Evolutionary conservation across 208 protist genomes (phyloP).

Genomic region (Crithidia fasciculata): DNA sequence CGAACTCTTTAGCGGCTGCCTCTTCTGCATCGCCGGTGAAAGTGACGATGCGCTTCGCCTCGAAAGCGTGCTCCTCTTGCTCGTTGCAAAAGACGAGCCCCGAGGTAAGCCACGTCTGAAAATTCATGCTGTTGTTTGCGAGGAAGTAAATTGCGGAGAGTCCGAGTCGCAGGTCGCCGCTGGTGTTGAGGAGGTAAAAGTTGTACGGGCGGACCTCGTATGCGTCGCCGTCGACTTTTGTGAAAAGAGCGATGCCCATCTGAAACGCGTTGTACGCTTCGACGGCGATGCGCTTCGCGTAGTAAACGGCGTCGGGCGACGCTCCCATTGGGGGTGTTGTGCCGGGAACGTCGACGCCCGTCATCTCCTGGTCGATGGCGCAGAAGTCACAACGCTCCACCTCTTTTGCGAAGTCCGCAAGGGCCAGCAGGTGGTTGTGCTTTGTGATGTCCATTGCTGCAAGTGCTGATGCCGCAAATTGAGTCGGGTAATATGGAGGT

Average conservation of each 20-base stretch:
- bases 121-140: slow-evolving; percentile 57
- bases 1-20: neutral
- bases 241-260: slow-evolving; percentile 78
- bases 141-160: slow-evolving; percentile 52
- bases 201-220: slow-evolving; percentile 84
- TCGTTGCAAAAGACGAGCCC: slow-evolving; percentile 58
- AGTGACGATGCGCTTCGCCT: neutral
- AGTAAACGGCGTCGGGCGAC: slow-evolving; percentile 48
- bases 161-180: slow-evolving; percentile 45
- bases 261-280: slow-evolving; percentile 76
- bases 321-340: slow-evolving; percentile 22
- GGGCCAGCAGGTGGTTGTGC: slow-evolving; percentile 37
- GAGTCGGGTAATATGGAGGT: no score
- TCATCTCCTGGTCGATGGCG: slow-evolving; percentile 87
- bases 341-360: slow-evolving; percentile 51
- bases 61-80: slow-evolving; percentile 34
- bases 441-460: slow-evolving; percentile 59
- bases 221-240: slow-evolving; percentile 16
- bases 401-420: slow-evolving; percentile 57
- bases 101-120: slow-evolving; percentile 61
- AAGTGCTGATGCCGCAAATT: neutral
- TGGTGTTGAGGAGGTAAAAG: slow-evolving; percentile 63
- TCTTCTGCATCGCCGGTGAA: slow-evolving; percentile 11
- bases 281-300: slow-evolving; percentile 41
- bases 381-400: slow-evolving; percentile 65